Evolutionary conservation across 768 basidiomycete genomes (phyloP).

Genomic region (Amanita rubescens): DNA sequence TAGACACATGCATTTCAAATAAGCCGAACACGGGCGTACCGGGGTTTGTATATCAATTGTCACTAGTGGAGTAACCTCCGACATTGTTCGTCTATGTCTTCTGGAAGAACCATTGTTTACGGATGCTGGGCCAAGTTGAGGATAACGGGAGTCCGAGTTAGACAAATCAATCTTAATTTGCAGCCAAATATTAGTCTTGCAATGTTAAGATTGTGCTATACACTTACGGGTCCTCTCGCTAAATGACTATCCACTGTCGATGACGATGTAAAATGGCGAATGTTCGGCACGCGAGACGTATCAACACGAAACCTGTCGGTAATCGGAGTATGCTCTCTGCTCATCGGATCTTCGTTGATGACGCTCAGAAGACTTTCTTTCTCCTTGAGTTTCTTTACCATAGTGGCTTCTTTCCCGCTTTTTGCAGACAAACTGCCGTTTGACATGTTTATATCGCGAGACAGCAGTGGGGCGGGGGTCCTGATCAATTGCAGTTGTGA

Average conservation of each 20-base stretch:
- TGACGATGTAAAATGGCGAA: neutral
- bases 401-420: slow-evolving; percentile 15
- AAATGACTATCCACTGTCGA: slow-evolving; percentile 1
- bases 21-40: neutral
- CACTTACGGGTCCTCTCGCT: neutral
- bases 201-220: neutral
- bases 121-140: neutral
- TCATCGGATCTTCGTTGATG: slow-evolving; percentile 33
- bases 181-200: neutral
- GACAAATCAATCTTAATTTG: neutral
- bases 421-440: slow-evolving; percentile 17
- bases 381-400: slow-evolving; percentile 16
- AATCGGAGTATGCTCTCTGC: slow-evolving; percentile 23
- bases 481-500: slow-evolving; percentile 30
- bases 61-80: slow-evolving; percentile 1
- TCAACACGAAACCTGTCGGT: slow-evolving; percentile 8
- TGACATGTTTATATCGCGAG: slow-evolving; percentile 2
- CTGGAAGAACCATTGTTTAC: neutral
- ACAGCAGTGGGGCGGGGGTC: slow-evolving; percentile 13
- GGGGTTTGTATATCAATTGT: slow-evolving; percentile 6
- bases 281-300: neutral
- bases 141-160: neutral
- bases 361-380: slow-evolving; percentile 25
- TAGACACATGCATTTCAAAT: neutral
- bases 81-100: neutral